Evolutionary conservation across 1,139 yeast species (phyloP).

Genomic region (Hansenula sp.): DNA sequence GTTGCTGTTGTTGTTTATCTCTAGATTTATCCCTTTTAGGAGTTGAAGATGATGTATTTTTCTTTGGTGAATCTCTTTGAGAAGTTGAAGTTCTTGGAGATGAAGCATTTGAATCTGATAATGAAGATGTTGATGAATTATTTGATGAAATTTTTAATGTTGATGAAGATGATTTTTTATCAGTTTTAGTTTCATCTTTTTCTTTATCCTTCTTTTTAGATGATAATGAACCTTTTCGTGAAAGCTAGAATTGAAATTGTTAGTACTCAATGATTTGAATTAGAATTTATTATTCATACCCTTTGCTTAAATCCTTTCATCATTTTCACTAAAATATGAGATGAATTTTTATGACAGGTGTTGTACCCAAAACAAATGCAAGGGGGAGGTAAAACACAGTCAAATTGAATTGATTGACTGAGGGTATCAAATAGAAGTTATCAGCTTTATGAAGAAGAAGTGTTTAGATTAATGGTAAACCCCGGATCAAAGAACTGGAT

Average conservation of each 20-base stretch:
- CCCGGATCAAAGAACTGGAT: no score
- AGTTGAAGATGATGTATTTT: constrained; percentile 1
- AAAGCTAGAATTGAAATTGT: constrained; percentile 17
- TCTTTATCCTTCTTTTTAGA: constrained; percentile 21
- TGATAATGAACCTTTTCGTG: constrained; percentile 21
- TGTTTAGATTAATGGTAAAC: no score
- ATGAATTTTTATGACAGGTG: not conserved
- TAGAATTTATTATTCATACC: constrained; percentile 12
- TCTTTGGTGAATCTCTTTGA: constrained; percentile 1
- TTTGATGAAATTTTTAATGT: constrained; percentile 1
- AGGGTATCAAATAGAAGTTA: no score
- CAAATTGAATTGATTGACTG: no score
- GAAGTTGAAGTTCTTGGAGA: constrained; percentile 5
- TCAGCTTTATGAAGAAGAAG: no score
- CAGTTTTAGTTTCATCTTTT: constrained; percentile 10
- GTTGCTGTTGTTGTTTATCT: not conserved
- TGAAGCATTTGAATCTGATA: not conserved
- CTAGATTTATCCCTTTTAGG: constrained; percentile 3
- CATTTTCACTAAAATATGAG: constrained; percentile 24
- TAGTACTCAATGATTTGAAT: constrained; percentile 1
- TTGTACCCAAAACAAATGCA: no score
- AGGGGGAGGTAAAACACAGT: no score
- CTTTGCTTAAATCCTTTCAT: constrained; percentile 44
- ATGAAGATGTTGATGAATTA: constrained; percentile 4
- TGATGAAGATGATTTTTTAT: not conserved